Conservation (phyloP, 163 green algal species). For the Scenedesmus sp. region DNA sequence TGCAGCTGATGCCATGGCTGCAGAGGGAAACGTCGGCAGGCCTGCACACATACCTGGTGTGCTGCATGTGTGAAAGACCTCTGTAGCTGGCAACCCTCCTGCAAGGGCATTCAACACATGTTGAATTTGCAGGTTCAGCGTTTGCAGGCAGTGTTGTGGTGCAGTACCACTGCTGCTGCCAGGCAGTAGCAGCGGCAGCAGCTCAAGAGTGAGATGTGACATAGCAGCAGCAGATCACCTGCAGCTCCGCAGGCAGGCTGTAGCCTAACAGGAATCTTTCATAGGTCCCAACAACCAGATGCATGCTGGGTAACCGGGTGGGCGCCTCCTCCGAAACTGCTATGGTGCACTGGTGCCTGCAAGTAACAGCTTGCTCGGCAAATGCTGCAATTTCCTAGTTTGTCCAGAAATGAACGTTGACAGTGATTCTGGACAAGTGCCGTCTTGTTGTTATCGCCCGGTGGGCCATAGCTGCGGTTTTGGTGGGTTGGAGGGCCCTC, state of each 20-base stretch:
- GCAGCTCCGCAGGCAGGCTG: conserved; percentile 24
- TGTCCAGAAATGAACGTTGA: background rate
- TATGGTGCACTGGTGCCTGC: background rate
- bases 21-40: background rate
- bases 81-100: conserved; percentile 44
- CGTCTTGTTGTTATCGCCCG: background rate
- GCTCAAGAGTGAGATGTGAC: background rate
- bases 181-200: conserved; percentile 22
- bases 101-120: background rate
- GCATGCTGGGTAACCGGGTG: conserved; percentile 18
- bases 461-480: background rate
- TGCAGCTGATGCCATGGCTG: background rate
- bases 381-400: background rate
- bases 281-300: conserved; percentile 82
- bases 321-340: background rate
- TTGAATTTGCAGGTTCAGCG: background rate
- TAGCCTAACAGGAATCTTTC: conserved; percentile 93
- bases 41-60: conserved; percentile 58
- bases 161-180: background rate
- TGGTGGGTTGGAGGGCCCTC: background rate
- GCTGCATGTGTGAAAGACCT: conserved; percentile 67
- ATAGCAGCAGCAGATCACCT: conserved; percentile 20
- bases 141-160: background rate
- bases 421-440: background rate
- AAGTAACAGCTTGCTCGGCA: background rate